Evolutionary conservation across 192 early-diverging fungal genomes (phyloP).

Genomic region (Coemansia sp.): DNA sequence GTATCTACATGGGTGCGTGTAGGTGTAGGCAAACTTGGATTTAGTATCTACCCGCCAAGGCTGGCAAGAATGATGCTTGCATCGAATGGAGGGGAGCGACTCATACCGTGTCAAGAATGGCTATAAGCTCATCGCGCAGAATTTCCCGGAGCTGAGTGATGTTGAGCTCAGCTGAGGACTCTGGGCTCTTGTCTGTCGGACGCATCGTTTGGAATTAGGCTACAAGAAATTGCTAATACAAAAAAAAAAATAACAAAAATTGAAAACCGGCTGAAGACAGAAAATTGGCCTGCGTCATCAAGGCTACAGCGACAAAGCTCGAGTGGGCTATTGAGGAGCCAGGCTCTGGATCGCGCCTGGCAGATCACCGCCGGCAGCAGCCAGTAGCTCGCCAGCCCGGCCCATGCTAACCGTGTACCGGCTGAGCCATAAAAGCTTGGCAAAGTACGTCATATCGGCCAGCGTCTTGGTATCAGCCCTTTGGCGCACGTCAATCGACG

Average conservation of each 20-base stretch:
- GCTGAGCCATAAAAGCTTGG: conserved; percentile 42
- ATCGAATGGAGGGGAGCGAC: not conserved
- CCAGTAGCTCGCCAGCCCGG: conserved; percentile 27
- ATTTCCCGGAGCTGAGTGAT: conserved; percentile 40
- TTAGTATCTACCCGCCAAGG: not conserved
- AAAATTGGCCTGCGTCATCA: not conserved
- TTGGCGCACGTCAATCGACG: conserved; percentile 56
- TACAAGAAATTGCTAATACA: no score
- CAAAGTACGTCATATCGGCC: conserved; percentile 32
- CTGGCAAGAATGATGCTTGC: not conserved
- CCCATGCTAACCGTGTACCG: conserved; percentile 24
- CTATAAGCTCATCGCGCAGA: conserved; percentile 51
- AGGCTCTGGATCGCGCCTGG: conserved; percentile 16
- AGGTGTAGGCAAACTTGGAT: not conserved
- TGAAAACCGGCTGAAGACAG: not conserved
- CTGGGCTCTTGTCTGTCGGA: not conserved
- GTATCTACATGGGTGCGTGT: conserved; percentile 63
- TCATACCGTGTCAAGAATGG: conserved; percentile 49
- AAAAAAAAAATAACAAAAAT: not conserved
- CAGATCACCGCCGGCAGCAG: conserved; percentile 23
- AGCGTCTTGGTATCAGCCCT: conserved; percentile 53
- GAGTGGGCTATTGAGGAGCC: not conserved
- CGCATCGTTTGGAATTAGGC: not conserved
- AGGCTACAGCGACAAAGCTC: not conserved
- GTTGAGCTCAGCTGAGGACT: conserved; percentile 17